Percentiles rank a stretch among this genome's conserved stretches.
Conservation (phyloP, 768 basidiomycete genomes). For the Lactifluus subvellereus region DNA sequence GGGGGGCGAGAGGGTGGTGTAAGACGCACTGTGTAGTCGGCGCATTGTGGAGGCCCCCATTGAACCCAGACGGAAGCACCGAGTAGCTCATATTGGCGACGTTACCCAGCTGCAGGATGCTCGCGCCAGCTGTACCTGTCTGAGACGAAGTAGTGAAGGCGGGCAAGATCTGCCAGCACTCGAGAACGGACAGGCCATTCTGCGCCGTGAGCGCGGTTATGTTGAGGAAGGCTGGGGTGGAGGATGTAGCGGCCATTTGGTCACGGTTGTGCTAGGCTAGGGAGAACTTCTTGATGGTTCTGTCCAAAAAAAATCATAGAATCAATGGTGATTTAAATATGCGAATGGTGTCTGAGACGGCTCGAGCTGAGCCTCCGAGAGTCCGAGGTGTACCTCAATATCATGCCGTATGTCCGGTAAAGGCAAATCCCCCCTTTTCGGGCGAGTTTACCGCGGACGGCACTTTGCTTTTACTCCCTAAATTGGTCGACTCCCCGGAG, state of each 20-base stretch:
- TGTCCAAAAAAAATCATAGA: neutral
- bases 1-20: too few relatives aligned
- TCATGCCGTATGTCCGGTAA: too few relatives aligned
- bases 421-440: too few relatives aligned
- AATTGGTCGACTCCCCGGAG: too few relatives aligned
- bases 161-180: constrained; percentile 29
- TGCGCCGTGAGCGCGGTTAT: constrained; percentile 15
- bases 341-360: neutral
- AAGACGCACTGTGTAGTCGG: constrained; percentile 35
- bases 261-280: neutral
- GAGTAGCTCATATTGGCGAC: constrained; percentile 28
- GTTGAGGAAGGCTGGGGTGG: constrained; percentile 1
- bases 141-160: constrained; percentile 26
- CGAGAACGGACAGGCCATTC: constrained; percentile 21
- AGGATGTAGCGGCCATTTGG: neutral
- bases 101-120: constrained; percentile 25
- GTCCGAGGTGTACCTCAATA: too few relatives aligned
- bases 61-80: constrained; percentile 39
- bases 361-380: too few relatives aligned
- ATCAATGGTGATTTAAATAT: neutral
- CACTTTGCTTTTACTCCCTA: too few relatives aligned
- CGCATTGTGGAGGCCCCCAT: constrained; percentile 50
- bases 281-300: neutral
- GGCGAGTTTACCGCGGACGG: too few relatives aligned
- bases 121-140: constrained; percentile 29